These are phyloP conservation scores for Boletus albobrunnescens DNA, from an alignment of 1,284 basidiomycete species.

Conservation along the genomic window DNA sequence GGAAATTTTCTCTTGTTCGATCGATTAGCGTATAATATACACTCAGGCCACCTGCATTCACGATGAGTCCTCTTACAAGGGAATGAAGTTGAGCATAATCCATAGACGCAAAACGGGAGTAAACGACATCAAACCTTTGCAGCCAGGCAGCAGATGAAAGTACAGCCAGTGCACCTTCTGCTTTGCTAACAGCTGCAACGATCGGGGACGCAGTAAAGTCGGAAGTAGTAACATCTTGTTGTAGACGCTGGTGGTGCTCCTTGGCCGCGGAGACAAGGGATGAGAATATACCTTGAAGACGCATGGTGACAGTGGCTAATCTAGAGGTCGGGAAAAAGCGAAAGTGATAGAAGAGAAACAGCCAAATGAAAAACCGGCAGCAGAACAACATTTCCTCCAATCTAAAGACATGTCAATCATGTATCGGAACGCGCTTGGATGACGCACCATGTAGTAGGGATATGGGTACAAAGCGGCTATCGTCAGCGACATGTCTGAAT, in stretches of 20 bases:
- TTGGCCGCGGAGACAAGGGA: constrained; percentile 49
- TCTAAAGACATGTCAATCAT: constrained; percentile 25
- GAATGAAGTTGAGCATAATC: constrained; percentile 58
- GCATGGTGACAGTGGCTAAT: constrained; percentile 57
- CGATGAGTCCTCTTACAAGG: constrained; percentile 48
- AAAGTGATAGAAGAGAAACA: constrained; percentile 50
- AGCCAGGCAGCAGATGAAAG: constrained; percentile 54
- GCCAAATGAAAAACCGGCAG: constrained; percentile 63
- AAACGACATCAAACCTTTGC: constrained; percentile 61
- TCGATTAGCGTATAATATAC: constrained; percentile 64
- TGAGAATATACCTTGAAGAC: constrained; percentile 49
- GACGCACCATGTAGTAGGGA: constrained; percentile 52
- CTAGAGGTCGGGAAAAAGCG: constrained; percentile 68
- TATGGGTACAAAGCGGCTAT: constrained; percentile 64
- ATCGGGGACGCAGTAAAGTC: constrained; percentile 44
- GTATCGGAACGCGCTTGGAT: background rate
- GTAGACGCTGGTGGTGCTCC: constrained; percentile 48
- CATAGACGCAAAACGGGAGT: constrained; percentile 56
- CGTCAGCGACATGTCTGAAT: constrained; percentile 55
- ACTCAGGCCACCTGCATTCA: constrained; percentile 61
- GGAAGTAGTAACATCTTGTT: constrained; percentile 42
- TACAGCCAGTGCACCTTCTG: constrained; percentile 54
- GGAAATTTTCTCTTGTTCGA: constrained; percentile 54
- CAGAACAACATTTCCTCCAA: constrained; percentile 52
- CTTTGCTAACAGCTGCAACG: constrained; percentile 38